Evolutionary conservation across 768 basidiomycete species (phyloP), one percentile per base, ranked within the genome.

Genomic region (Leccinum subgranulosum): DNA sequence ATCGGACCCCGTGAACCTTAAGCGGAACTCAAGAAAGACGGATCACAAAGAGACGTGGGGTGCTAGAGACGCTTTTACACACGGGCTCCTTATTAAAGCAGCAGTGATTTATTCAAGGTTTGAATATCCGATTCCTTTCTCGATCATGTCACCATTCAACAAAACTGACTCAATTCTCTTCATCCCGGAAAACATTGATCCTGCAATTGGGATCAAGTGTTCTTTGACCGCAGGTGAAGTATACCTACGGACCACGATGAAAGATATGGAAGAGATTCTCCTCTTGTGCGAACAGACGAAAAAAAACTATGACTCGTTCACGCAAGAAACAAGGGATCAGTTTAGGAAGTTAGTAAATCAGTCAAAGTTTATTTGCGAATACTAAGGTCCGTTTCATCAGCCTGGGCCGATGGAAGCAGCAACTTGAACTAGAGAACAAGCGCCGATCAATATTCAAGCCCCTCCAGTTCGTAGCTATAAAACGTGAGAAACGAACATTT

Each of bases 181-280:
- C 41, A 33, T 46, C 21, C 21, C 52, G 6, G 4, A 48, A n/a
- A 31, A 51, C 27, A 49, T 63, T 27, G 62, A 60, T 1, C 36
- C 47, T 0, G 33, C 39, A 27, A 27, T 39, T 46, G 17, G 5
- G 28, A 34, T 5, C 50, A 14, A 17, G 7, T 28, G 10, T 5
- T 11, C 53, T n/a, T 41, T 64, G 11, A 33, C 27, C 17, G 33
- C 29, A 10, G 64, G 60, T 2, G 21, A 9, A 15, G 0, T 64
- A 25, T 61, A 21, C 39, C 54, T 65, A n/a, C 53, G 43, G 27
- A 55, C 59, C 7, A 54, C 60, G 3, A 27, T 27, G 27, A 27
- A 1, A 27, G 27, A 27, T 27, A 27, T 27, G 27, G 27, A 27
- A 27, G 27, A 27, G 27, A 27, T 27, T 27, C 27, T 27, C 27